Evolutionary conservation across 768 basidiomycete species (phyloP), one percentile per base, ranked within the genome.

Genomic region (Dentipellis sp.): DNA sequence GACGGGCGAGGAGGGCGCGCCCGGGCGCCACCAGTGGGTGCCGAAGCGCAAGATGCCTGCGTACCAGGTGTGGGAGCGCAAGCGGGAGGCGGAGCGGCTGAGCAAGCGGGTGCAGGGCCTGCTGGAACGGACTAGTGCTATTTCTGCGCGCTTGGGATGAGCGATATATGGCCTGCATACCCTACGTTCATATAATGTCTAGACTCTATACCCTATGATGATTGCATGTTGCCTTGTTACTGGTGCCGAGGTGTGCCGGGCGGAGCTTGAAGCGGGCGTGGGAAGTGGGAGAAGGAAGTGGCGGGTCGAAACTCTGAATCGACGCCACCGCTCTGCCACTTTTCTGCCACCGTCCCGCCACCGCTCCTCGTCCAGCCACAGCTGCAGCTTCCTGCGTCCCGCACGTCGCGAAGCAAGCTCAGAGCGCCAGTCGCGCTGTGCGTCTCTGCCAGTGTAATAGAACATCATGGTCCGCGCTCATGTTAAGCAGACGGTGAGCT

Each of bases 31-130:
- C 14, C 14, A 22, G 21, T 95, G 94, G 94, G 72, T 88, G 67
- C 87, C 88, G 29, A 81, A 78, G 74, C 90, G 86, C 75, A 79
- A 82, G 65, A 84, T 78, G 55, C 93, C 94, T 14, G 86, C 86
- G 23, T 80, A 89, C 59, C 93, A 94, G 65, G 76, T 97, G 10
- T 73, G 77, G 72, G 85, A 91, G 67, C 76, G 86, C 58, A 86
- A 83, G 71, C 69, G 80, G 75, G 83, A 91, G 69, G 90, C 80
- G 8, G 88, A 90, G 68, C 76, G 77, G 55, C 65, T 94, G 65
- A 82, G 80, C 58, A 74, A 79, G 58, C 75, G 86, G 39, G 82
- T 94, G 29, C 80, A 80, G 64, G 86, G 83, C 2, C 67, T 94
- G 64, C 64, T 88, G 59, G 83, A 88, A 64, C 79, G 82, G 58